Evolutionary conservation across 208 protist species (phyloP), one percentile per base, ranked within the genome.

Genomic region (Naegleria gruberi): DNA sequence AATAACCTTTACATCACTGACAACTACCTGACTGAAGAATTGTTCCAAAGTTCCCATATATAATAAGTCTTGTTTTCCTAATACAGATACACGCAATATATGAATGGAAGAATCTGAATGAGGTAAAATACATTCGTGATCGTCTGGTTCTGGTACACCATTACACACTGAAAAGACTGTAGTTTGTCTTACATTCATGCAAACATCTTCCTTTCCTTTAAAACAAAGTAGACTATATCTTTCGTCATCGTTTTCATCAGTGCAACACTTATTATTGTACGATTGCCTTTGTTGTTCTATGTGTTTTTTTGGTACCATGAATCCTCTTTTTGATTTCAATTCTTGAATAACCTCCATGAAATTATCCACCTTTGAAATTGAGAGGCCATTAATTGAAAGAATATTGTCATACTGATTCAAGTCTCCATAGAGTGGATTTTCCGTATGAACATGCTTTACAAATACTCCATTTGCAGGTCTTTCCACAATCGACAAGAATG

Each of bases 171-270:
- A 43, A 83, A 43, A 43, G 26, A 12, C 12, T 43, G 26, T 30
- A 41, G 26, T 5, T n/a, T 87, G 15, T 87, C 83, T 87, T 30
- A 41, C 83, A 30, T 37, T 87, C 44, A 87, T 87, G 41, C 81
- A 84, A 12, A 45, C 1, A 45, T n/a, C 12, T 45, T 84, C 40
- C 8, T 81, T 34, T 84, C 1, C 0, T 45, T 2, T 37, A 84
- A 23, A 84, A 30, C 7, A 45, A 17, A 84, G 37, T 40, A 45
- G 19, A 45, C 23, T 4, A 45, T 30, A 2, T 45, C 37, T 6
- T 1, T 84, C n/a, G 5, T 26, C 40, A 84, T 45, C 34, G 1
- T 3, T 30, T 45, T 45, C 34, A 8, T 45, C 6, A n/a, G 26
- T 1, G 45, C 81, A 82, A 42, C 74, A 82, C 7, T 42, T 37